Evolutionary conservation across 257 asterid genomes (phyloP).

Genomic region (Scutellaria minor): DNA sequence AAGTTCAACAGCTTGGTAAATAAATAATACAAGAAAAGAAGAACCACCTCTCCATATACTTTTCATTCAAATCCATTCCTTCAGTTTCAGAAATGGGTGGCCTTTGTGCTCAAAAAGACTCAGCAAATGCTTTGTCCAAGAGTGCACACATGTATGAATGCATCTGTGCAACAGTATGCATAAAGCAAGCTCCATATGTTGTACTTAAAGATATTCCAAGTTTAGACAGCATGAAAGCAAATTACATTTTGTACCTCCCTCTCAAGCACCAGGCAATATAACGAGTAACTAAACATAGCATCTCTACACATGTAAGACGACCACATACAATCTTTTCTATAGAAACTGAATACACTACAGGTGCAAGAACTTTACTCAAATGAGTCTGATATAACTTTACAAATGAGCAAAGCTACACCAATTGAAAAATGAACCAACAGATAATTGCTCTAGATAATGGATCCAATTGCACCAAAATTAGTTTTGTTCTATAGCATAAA

Average conservation of each 20-base stretch:
- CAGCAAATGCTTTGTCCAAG: neutral
- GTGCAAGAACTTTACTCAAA: constrained; percentile 9
- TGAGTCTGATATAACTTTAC: neutral
- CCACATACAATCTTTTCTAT: neutral
- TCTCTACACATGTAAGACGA: neutral
- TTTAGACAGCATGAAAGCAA: neutral
- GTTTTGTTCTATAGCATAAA: too few species aligned
- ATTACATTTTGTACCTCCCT: constrained; percentile 17
- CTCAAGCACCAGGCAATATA: neutral
- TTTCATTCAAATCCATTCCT: constrained; percentile 9
- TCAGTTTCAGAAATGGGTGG: neutral
- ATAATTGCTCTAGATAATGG: neutral
- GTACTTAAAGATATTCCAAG: neutral
- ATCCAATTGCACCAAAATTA: too few species aligned
- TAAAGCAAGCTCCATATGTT: neutral
- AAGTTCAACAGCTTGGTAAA: neutral
- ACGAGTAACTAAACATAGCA: neutral
- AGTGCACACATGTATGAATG: neutral
- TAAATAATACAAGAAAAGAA: neutral
- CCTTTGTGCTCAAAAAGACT: neutral
- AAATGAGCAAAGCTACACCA: constrained; percentile 3
- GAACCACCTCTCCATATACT: neutral
- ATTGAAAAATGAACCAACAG: constrained; percentile 1
- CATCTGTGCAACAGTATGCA: neutral
- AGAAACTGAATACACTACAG: neutral